Evolutionary conservation across 1,284 basidiomycete genomes (phyloP), one percentile per base, ranked within the genome.

Genomic region (Termitomyces sp.): DNA sequence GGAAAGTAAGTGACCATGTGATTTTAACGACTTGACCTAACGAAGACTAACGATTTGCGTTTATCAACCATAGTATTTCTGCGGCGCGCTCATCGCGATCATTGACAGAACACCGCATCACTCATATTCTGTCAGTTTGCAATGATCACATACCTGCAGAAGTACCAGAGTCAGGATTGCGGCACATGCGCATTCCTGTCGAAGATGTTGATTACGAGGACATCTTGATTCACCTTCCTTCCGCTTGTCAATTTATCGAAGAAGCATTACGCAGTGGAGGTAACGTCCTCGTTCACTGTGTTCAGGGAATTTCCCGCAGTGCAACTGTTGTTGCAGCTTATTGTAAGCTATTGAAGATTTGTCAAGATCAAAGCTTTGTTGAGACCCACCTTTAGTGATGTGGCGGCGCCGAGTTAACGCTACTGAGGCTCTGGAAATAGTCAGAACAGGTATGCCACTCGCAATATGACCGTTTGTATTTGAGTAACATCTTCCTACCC

Each of bases 181-280:
- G 67, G 42, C 87, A 90, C 64, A 71, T 84, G 68, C 83, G 87
- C 50, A 83, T 90, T 60, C 73, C 80, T 46, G 77, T 91, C 40
- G 83, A 88, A 62, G 91, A 94, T 67, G 81, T 89, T 59, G 88
- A 91, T 64, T 87, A 91, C 60, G 91, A 86, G 58, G 85, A 92
- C 65, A 79, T 94, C 49, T 75, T 92, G 51, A 86, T 90, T 41
- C 78, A 88, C 64, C 75, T 94, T 54, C 86, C 88, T n/a, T 67
- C 72, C 35, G 84, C 88, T 18, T 86, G 88, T 65, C 81, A 75
- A 45, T 94, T 92, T 68, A 93, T 95, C 61, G 80, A 91, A 61
- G 69, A 81, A 40, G 89, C 90, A 10, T 67, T 92, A 45, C 68
- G 72, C 31, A 67, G 71, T 13, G 83, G 83, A 40, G 91, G 91